These are phyloP conservation scores for Spergularia marina DNA, from an alignment of 148 eudicot species.

Conservation along the genomic window DNA sequence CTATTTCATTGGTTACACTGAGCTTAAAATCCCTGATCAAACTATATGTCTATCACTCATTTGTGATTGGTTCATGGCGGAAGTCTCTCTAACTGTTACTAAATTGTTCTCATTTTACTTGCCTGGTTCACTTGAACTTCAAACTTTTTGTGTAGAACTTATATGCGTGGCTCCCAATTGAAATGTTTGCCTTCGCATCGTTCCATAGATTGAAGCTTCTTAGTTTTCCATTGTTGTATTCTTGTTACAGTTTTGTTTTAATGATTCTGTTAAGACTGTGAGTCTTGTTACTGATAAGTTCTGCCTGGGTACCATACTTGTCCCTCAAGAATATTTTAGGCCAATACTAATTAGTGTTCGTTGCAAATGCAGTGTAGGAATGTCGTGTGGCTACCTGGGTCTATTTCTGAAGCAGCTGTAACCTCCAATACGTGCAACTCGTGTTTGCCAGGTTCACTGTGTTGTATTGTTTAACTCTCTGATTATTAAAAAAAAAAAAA, in stretches of 20 bases:
- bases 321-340: not conserved
- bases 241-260: not conserved
- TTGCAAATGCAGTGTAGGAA: conserved; percentile 68
- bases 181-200: not conserved
- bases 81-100: not conserved
- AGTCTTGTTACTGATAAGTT: not conserved
- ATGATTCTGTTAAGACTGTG: not conserved
- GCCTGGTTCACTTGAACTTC: not conserved
- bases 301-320: conserved; percentile 7
- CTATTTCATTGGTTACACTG: not conserved
- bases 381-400: conserved; percentile 97
- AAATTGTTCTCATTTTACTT: not conserved
- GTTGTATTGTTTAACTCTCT: not conserved
- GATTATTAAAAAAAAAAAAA: too few relatives aligned
- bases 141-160: not conserved
- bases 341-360: conserved; percentile 13
- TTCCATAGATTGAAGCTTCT: not conserved
- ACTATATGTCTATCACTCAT: not conserved
- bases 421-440: conserved; percentile 65
- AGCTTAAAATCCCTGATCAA: conserved; percentile 4
- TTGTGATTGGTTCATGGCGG: conserved; percentile 1
- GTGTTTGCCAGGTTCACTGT: conserved; percentile 73
- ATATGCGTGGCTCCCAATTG: not conserved
- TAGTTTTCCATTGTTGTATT: not conserved
- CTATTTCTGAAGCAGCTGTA: conserved; percentile 72